A percentile compares a stretch with the other conserved stretches of the same genome.
Evolutionary conservation across 2,329 filamentous ascomycete species (phyloP).

Genomic region (Colletotrichum plurivorum): DNA sequence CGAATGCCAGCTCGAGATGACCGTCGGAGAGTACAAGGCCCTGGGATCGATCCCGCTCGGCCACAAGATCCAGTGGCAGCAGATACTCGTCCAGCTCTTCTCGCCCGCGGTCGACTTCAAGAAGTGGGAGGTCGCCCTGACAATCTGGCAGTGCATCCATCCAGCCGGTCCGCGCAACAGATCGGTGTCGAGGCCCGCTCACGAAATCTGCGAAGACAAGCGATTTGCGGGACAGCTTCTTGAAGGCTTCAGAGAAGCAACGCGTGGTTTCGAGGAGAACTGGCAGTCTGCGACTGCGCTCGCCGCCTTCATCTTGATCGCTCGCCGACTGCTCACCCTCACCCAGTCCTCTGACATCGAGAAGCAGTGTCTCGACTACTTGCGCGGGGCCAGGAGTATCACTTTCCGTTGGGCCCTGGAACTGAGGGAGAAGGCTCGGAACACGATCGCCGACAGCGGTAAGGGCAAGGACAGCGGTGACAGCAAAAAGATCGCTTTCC

Average conservation of each 20-base stretch:
- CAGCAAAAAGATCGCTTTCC: slow-evolving; percentile 43
- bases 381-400: slow-evolving; percentile 50
- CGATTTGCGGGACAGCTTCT: slow-evolving; percentile 47
- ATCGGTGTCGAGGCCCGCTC: background rate
- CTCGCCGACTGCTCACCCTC: slow-evolving; percentile 59
- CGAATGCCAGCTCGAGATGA: slow-evolving; percentile 62
- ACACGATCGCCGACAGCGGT: slow-evolving; percentile 44
- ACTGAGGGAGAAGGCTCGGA: slow-evolving; percentile 49
- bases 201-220: background rate
- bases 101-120: slow-evolving; percentile 65
- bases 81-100: slow-evolving; percentile 66
- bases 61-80: slow-evolving; percentile 66
- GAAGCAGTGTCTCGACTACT: slow-evolving; percentile 46
- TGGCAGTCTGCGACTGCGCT: slow-evolving; percentile 64
- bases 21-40: slow-evolving; percentile 67
- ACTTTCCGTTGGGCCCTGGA: slow-evolving; percentile 56
- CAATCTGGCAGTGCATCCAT: slow-evolving; percentile 64
- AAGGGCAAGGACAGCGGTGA: slow-evolving; percentile 28
- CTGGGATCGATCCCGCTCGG: slow-evolving; percentile 65
- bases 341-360: slow-evolving; percentile 43
- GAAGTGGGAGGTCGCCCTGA: slow-evolving; percentile 59
- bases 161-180: slow-evolving; percentile 58
- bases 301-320: slow-evolving; percentile 55
- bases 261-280: slow-evolving; percentile 59
- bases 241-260: slow-evolving; percentile 46